phyloP scores from a whole-genome alignment of 2,329 filamentous ascomycete genomes.

The Eurotiales sp. region DNA sequence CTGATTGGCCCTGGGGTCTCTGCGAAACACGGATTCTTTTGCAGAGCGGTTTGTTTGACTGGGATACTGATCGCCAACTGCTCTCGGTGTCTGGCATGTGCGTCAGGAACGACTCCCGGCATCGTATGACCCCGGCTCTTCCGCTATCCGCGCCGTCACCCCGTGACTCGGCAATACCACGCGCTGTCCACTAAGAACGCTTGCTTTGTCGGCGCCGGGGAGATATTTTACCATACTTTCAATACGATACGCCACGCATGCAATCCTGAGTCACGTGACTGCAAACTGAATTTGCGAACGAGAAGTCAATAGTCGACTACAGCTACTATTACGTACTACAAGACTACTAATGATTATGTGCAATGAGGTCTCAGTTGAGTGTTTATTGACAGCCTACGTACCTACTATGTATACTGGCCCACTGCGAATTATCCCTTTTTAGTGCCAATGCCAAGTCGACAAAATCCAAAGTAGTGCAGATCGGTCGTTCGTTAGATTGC shows the following conservation, averaged over 20 bases:
- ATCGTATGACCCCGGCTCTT: conserved; percentile 13
- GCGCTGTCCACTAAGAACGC: not conserved
- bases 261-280: conserved; percentile 1
- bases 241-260: conserved; percentile 5
- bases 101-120: not conserved
- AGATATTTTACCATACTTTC: not conserved
- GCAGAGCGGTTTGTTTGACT: not conserved
- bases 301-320: too few species aligned
- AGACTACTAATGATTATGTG: too few species aligned
- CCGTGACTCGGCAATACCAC: not conserved
- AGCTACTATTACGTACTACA: too few species aligned
- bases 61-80: not conserved
- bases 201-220: not conserved
- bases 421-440: too few species aligned
- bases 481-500: too few species aligned
- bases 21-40: not conserved
- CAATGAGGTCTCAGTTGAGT: too few species aligned
- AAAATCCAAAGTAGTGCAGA: too few species aligned
- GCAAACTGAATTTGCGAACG: too few species aligned
- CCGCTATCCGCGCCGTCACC: not conserved
- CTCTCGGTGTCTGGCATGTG: not conserved
- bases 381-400: too few species aligned
- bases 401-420: too few species aligned
- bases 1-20: not conserved
- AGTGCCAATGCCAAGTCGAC: too few species aligned